These are phyloP conservation scores for Quercus berberidifolia DNA, from an alignment of 306 rosid genomes.

Conservation along the genomic window DNA sequence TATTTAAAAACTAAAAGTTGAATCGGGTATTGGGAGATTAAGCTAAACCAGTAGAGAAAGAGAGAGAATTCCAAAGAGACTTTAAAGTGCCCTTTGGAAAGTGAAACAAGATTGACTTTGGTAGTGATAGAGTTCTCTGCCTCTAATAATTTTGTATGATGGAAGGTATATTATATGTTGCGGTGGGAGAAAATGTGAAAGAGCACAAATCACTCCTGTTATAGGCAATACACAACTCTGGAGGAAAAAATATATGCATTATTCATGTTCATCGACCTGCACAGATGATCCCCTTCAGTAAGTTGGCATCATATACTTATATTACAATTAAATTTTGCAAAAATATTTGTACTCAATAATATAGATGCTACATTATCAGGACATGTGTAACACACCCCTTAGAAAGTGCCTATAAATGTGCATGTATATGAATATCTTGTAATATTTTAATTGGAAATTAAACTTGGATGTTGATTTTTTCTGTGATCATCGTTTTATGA, in stretches of 20 bases:
- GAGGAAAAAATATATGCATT: conserved; percentile 49
- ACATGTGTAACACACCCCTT: too few species aligned
- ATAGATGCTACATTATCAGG: too few species aligned
- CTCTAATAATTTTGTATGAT: background rate
- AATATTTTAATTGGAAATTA: background rate
- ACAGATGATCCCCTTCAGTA: conserved; percentile 26
- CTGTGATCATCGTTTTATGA: background rate
- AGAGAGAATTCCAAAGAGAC: conserved; percentile 28
- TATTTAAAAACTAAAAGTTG: too few species aligned
- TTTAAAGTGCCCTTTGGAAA: conserved; percentile 29
- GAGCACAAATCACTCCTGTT: conserved; percentile 38
- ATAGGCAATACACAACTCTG: conserved; percentile 53
- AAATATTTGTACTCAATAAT: too few species aligned
- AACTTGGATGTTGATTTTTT: background rate
- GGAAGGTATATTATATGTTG: conserved; percentile 60
- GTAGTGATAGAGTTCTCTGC: too few species aligned
- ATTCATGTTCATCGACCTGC: conserved; percentile 56
- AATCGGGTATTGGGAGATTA: background rate
- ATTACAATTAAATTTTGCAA: too few species aligned
- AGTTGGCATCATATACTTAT: conserved; percentile 2
- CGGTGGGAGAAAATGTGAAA: conserved; percentile 52
- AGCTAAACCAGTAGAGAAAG: background rate
- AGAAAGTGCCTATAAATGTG: too few species aligned
- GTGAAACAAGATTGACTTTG: too few species aligned
- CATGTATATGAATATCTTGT: too few species aligned